These are phyloP conservation scores for Metschnikowia cubensis DNA, from an alignment of 805 yeast species.

Conservation along the genomic window DNA sequence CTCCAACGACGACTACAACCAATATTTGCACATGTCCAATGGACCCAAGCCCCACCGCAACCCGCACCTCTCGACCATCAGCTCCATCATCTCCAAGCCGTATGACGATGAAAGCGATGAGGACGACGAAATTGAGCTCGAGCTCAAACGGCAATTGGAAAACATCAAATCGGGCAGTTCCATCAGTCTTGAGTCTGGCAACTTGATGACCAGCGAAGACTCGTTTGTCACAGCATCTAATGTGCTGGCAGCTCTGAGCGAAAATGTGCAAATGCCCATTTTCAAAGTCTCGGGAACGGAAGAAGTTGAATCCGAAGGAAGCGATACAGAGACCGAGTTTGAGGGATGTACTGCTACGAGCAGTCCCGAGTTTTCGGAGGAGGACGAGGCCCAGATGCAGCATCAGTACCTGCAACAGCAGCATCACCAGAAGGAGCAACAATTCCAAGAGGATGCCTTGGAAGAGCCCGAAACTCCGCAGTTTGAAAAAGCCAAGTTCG, in stretches of 20 bases:
- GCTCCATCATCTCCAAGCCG: slow-evolving; percentile 39
- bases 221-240: slow-evolving; percentile 9
- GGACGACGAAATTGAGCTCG: slow-evolving; percentile 34
- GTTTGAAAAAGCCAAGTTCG: slow-evolving; percentile 1
- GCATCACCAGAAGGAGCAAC: too few species aligned
- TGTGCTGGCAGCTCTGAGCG: neutral
- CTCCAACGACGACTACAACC: slow-evolving; percentile 22
- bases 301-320: neutral
- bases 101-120: slow-evolving; percentile 23
- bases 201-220: slow-evolving; percentile 7
- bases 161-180: slow-evolving; percentile 26
- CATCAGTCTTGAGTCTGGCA: slow-evolving; percentile 6
- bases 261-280: slow-evolving; percentile 4
- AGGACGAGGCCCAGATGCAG: neutral
- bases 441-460: neutral
- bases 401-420: too few species aligned
- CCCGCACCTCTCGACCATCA: slow-evolving; percentile 39
- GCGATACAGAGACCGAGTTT: slow-evolving; percentile 8
- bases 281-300: slow-evolving; percentile 5
- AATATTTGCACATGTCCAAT: slow-evolving; percentile 19
- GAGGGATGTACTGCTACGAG: neutral
- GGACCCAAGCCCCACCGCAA: slow-evolving; percentile 16
- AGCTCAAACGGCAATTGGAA: slow-evolving; percentile 37
- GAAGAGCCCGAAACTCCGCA: slow-evolving; percentile 11
- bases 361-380: neutral